Evolutionary conservation across 1,139 yeast genomes (phyloP), one percentile per base, ranked within the genome.

Genomic region (Torulaspora pretoriensis): DNA sequence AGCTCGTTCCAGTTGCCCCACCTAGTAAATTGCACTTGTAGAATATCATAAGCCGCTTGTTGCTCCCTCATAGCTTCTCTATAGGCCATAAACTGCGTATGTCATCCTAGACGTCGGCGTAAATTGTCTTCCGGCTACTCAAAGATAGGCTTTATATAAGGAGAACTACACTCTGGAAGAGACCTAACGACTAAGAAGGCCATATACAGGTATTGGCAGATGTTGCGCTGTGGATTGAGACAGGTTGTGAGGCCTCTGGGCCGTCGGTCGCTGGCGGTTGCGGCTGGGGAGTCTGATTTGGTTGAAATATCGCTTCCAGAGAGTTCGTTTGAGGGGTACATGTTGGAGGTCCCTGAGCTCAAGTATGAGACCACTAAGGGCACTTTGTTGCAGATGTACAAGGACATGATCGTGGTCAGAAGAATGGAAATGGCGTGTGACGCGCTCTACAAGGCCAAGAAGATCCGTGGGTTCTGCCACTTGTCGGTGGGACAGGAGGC

Each of bases 401-500:
- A 88, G 73, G 96, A 92, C 66, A 90, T 92, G 97, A 80, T 85
- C 56, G 72, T 84, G 57, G 82, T 90, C 65, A 81, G 98, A 77
- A 86, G 98, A 72, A 82, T 92, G 92, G 98, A 92, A 74, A 90
- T 92, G 96, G 96, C 97, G 30, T 81, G 97, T 48, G 98, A 92
- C 67, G 97, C 97, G 29, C 75, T 94, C 56, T 92, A 92, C 78
- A 92, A 92, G 76, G 96, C 97, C 64, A 92, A 92, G 77, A 89
- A 92, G 74, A 90, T 92, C 65, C 81, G 97, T 73, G 98, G 98
- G 58, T 92, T 92, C 82, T 89, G 98, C 73, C 98, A 92, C 72
- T 79, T 94, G 73, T 87, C 96, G n/a, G 90, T 87, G 53, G 98
- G 98, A 64, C 98, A 92, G 74, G 98, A 92, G 74, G 98, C 98